Percentiles rank a stretch among this genome's conserved stretches.
These are phyloP conservation scores for Boletus rex-veris DNA, from an alignment of 768 basidiomycete genomes.

Conservation along the genomic window DNA sequence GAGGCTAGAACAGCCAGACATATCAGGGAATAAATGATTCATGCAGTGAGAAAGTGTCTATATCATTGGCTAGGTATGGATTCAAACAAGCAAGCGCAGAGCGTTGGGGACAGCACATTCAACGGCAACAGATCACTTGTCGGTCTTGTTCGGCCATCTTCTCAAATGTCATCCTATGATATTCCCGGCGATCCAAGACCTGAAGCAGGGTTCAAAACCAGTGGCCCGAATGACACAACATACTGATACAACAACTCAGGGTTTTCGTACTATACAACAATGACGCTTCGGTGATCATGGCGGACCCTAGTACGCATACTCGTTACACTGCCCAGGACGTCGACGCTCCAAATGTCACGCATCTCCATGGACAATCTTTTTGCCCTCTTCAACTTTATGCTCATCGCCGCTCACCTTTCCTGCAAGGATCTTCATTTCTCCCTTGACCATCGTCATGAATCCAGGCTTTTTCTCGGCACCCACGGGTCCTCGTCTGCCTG, in stretches of 20 bases:
- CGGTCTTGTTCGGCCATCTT: too few species aligned
- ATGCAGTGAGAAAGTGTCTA: too few species aligned
- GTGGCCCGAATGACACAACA: neutral
- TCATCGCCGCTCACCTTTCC: constrained; percentile 31
- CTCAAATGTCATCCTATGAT: too few species aligned
- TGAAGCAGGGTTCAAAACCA: too few species aligned
- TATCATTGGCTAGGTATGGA: too few species aligned
- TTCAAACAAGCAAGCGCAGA: too few species aligned
- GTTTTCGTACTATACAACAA: constrained; percentile 9
- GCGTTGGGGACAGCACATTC: too few species aligned
- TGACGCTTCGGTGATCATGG: neutral
- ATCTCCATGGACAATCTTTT: constrained; percentile 24
- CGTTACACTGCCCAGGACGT: neutral
- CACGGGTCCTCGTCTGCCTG: neutral
- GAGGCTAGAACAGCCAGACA: too few species aligned
- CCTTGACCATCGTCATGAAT: constrained; percentile 30
- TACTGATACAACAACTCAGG: constrained; percentile 2
- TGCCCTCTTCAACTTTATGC: constrained; percentile 28
- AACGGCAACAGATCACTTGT: too few species aligned
- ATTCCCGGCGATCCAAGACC: too few species aligned
- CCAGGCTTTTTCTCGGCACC: constrained; percentile 21
- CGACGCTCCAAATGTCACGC: constrained; percentile 9
- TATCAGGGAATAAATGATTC: too few species aligned
- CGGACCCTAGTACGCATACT: constrained; percentile 3
- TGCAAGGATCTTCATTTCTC: constrained; percentile 33